Conservation (phyloP, 2,329 filamentous ascomycete genomes). For the Myotisia sp. region DNA sequence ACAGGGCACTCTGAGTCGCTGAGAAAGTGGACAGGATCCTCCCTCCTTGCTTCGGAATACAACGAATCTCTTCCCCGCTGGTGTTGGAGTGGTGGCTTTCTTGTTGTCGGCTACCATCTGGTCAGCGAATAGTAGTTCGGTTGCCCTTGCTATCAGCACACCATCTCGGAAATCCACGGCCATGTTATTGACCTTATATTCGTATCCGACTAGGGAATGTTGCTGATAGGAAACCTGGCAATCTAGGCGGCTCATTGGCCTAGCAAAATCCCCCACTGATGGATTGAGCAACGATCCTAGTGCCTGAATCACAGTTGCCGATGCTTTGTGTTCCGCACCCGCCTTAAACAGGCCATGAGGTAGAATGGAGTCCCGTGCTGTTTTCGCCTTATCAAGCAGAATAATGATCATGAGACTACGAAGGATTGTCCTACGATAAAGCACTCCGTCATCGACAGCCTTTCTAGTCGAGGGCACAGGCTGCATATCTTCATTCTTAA, state of each 20-base stretch:
- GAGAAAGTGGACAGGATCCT: constrained; percentile 37
- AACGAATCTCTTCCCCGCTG: constrained; percentile 31
- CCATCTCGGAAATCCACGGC: constrained; percentile 50
- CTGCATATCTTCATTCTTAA: constrained; percentile 42
- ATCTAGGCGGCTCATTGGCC: constrained; percentile 41
- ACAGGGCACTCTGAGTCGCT: constrained; percentile 45
- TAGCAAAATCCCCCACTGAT: constrained; percentile 43
- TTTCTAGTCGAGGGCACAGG: constrained; percentile 11
- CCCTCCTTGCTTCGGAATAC: constrained; percentile 17
- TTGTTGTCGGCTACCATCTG: constrained; percentile 20
- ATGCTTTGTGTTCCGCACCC: constrained; percentile 43
- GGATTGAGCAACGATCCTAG: constrained; percentile 42
- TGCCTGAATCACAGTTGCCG: constrained; percentile 38
- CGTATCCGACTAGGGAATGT: constrained; percentile 44
- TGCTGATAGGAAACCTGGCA: constrained; percentile 44
- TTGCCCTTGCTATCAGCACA: constrained; percentile 43
- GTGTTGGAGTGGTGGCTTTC: constrained; percentile 33
- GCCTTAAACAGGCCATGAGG: constrained; percentile 37
- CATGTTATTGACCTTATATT: constrained; percentile 44
- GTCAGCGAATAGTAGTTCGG: constrained; percentile 43
- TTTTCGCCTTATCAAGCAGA: constrained; percentile 43
- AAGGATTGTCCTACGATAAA: constrained; percentile 43
- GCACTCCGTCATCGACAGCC: constrained; percentile 30
- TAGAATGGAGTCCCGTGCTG: constrained; percentile 18
- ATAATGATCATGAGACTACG: constrained; percentile 47